Conservation (phyloP, 306 rosid species). For the Malus sylvestris region DNA sequence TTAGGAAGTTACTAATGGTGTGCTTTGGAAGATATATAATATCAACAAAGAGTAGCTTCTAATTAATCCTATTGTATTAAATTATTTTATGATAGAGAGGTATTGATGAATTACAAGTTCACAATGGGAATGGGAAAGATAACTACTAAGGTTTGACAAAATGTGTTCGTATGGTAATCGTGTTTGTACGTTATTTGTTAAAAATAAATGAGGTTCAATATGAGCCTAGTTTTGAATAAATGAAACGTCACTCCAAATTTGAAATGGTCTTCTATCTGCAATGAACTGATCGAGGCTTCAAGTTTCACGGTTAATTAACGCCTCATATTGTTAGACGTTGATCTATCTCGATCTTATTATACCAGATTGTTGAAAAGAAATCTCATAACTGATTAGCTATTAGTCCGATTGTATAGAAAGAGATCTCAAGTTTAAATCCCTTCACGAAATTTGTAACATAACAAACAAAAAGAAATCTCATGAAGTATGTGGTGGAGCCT, state of each 20-base stretch:
- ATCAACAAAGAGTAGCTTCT: slow-evolving; percentile 9
- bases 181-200: not conserved
- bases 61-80: not conserved
- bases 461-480: not conserved
- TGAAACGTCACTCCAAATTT: no score
- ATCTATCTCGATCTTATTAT: not conserved
- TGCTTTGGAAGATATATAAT: slow-evolving; percentile 10
- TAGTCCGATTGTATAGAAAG: accelerated
- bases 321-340: not conserved
- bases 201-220: no score
- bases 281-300: not conserved
- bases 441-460: not conserved
- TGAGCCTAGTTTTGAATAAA: not conserved
- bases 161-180: not conserved
- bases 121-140: not conserved
- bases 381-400: not conserved
- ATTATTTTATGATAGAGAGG: not conserved
- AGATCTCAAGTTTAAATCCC: not conserved
- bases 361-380: no score
- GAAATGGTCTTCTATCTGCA: no score
- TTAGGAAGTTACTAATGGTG: not conserved
- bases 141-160: not conserved
- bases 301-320: not conserved
- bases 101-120: not conserved
- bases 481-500: not conserved